Conservation (phyloP, 163 green algal species). For the Scenedesmus sp. region DNA sequence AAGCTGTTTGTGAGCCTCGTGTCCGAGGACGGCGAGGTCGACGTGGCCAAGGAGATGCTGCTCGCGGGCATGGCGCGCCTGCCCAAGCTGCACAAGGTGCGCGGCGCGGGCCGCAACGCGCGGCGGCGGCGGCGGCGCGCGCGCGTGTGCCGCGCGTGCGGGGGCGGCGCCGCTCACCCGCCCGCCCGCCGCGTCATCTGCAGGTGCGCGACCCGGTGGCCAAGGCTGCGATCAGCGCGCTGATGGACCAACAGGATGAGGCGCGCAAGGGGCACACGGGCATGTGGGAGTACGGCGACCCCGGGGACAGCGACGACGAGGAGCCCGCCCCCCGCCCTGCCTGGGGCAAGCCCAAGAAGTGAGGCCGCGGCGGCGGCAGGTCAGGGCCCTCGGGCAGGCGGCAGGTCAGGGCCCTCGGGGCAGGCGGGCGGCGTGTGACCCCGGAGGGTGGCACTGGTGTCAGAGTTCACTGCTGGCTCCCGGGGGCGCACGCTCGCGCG, state of each 20-base stretch:
- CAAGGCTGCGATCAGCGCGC: slow-evolving; percentile 51
- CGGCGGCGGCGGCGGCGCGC: neutral
- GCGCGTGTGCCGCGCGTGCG: too few species aligned
- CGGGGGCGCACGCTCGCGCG: too few species aligned
- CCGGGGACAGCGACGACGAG: slow-evolving; percentile 82
- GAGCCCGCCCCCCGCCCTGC: slow-evolving; percentile 41
- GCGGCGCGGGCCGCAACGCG: neutral
- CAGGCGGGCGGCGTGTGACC: neutral
- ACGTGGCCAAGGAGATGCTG: slow-evolving; percentile 65
- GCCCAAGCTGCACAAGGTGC: slow-evolving; percentile 59
- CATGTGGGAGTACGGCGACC: slow-evolving; percentile 91
- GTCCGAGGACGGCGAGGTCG: slow-evolving; percentile 21
- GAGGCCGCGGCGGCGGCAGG: neutral
- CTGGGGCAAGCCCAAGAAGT: slow-evolving; percentile 18
- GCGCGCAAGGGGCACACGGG: slow-evolving; percentile 71
- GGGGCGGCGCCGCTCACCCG: too few species aligned
- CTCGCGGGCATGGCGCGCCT: slow-evolving; percentile 70
- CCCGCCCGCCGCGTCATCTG: neutral
- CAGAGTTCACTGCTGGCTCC: neutral
- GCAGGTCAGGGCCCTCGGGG: neutral
- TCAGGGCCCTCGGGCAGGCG: neutral
- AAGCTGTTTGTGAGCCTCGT: slow-evolving; percentile 54
- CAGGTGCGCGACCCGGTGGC: slow-evolving; percentile 44
- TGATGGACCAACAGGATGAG: slow-evolving; percentile 74
- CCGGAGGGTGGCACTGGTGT: neutral